phyloP scores from a whole-genome alignment of 2,329 filamentous ascomycete genomes.

The Diaporthe sp. region DNA sequence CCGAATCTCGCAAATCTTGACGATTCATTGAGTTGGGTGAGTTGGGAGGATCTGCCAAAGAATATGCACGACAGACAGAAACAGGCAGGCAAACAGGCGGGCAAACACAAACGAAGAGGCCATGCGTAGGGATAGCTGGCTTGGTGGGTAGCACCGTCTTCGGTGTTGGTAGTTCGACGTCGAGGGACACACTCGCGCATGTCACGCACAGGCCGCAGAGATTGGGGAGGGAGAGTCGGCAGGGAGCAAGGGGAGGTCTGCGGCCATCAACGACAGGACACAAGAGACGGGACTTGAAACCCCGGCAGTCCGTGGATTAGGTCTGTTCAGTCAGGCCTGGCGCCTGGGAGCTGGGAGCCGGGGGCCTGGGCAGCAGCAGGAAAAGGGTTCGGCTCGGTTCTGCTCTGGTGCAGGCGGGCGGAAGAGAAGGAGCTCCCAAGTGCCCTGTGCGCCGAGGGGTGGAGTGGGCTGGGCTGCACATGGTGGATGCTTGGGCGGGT shows the following conservation, averaged over 20 bases:
- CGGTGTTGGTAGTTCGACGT: background rate
- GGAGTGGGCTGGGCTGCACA: conserved; percentile 30
- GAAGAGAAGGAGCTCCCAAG: conserved; percentile 19
- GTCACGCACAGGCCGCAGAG: background rate
- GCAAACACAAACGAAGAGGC: background rate
- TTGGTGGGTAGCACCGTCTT: background rate
- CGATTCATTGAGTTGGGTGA: conserved; percentile 24
- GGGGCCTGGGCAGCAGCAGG: conserved; percentile 9
- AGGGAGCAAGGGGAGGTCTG: conserved; percentile 16
- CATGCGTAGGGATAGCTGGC: background rate
- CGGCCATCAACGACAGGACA: conserved; percentile 10
- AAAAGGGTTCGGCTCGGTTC: conserved; percentile 27
- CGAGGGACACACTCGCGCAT: background rate
- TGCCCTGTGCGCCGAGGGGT: conserved; percentile 38
- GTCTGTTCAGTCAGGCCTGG: background rate
- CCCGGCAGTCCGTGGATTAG: conserved; percentile 25
- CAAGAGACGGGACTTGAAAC: conserved; percentile 22
- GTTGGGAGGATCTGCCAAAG: conserved; percentile 30
- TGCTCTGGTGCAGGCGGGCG: conserved; percentile 20
- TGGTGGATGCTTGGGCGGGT: conserved; percentile 25
- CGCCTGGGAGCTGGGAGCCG: background rate
- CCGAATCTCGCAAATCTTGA: conserved; percentile 22
- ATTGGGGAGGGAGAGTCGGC: background rate
- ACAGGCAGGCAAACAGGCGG: background rate
- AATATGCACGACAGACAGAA: conserved; percentile 23